Base-by-base conservation (phyloP, 208 protist species). In the Herpetomonas muscarum region DNA sequence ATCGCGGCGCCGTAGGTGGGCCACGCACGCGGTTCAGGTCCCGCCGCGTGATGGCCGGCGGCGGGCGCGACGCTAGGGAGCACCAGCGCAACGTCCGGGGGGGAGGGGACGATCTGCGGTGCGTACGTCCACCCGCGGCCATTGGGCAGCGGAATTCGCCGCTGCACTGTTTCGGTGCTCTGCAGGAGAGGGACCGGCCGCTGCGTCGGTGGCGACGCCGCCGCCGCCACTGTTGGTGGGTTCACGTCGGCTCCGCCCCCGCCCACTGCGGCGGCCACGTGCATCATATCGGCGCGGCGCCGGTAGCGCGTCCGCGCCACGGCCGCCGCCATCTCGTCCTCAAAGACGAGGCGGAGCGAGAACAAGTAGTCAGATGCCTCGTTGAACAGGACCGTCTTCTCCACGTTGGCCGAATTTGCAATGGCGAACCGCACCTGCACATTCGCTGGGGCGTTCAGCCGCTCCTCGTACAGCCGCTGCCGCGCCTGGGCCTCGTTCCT, bases 391-490 rank as follows among this genome's bases (percentile, higher is more conserved):
- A 13, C 17, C 37, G 24, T n/a, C 52, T 83, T 83, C 22, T 74
- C 71, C 32, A 61, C 22, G 13, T 64, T 5, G 12, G 51, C 67
- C 3, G 30, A 36, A 34, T 89, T 72, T 26, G 73, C 55, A 9
- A 85, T 10, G 15, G 46, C 36, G 25, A 85, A 74, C 31, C 77
- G 74, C 21, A 69, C 64, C 55, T 71, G 75, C 12, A 78, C 79
- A 57, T 74, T 81, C 28, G 60, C 69, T 3, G 68, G 67, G n/a
- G 61, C 68, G 55, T 76, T 76, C 17, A 89, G 61, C 12, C 67
- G 64, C 22, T 76, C 72, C 41, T 46, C 67, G 28, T 73, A 76
- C 13, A 60, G 42, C 26, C 29, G 21, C 34, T 74, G 61, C 21
- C 76, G 70, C 31, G 66, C 52, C 2, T 55, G 55, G 46, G 75